Evolutionary conservation across 2,329 filamentous ascomycete species (phyloP), one percentile per base, ranked within the genome.

Genomic region (Fusarium algeriense): DNA sequence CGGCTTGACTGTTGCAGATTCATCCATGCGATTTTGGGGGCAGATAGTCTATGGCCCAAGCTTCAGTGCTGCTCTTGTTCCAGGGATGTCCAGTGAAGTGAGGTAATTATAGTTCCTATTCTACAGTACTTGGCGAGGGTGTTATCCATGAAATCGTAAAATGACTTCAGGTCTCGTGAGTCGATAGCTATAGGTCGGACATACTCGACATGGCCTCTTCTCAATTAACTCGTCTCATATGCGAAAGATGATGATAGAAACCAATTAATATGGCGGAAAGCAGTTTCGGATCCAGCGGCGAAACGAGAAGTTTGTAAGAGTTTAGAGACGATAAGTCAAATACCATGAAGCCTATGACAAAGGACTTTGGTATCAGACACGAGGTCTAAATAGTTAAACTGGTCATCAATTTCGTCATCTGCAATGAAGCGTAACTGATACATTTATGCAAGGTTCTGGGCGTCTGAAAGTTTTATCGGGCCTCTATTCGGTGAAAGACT

Each of bases 201-300:
- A 60, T 71, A 48, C 71, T 70, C 64, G 61, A 70, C 64, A 55
- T 48, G 45, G 49, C 45, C 52, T 66, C 55, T 60, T 45, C 57
- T 57, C 60, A 48, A 43, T 28, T 43, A 20, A 55, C 55, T 20
- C 34, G 26, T 41, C 38, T 56, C 49, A n/a, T 34, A 12, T 10
- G 23, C 6, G 23, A 49, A 49, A 26, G 38, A 43, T 28, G n/a
- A 57, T 14, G 13, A 28, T 43, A 17, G 32, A 17, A 40, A 46
- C 28, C 32, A 30, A 17, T 9, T n/a, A 23, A 26, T 30, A 15
- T 44, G 32, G 20, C n/a, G 40, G 38, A 20, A 40, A 48, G 40
- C 34, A 35, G 57, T 34, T 32, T 10, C 23, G 13, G 32, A 45
- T 37, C 37, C 54, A 23, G 45, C 43, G 34, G 60, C 28, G 17